Conservation (phyloP, 495 filamentous ascomycete species). For the Talaromyces adpressus region DNA sequence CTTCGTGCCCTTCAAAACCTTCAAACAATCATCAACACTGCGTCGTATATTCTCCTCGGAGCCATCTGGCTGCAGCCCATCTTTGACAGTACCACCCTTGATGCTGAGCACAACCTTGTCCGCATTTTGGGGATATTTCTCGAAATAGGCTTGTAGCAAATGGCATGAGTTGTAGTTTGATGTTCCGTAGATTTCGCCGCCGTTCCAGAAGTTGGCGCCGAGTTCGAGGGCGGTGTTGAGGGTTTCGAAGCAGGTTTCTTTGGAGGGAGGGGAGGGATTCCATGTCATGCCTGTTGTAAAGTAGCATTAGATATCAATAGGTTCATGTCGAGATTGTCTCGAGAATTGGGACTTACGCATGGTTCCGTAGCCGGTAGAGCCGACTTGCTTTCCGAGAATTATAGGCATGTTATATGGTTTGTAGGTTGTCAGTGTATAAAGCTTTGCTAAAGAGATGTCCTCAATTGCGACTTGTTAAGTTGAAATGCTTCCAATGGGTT, state of each 20-base stretch:
- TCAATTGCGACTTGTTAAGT: not conserved
- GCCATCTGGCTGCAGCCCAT: slow-evolving; percentile 41
- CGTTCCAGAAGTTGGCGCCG: slow-evolving; percentile 75
- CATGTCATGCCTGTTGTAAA: slow-evolving; percentile 80
- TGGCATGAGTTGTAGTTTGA: slow-evolving; percentile 58
- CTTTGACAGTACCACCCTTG: slow-evolving; percentile 44
- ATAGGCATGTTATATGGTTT: slow-evolving; percentile 24
- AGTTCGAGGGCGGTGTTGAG: slow-evolving; percentile 58
- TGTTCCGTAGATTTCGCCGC: slow-evolving; percentile 72
- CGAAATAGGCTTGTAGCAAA: slow-evolving; percentile 53
- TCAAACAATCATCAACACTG: slow-evolving; percentile 57
- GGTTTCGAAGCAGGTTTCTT: slow-evolving; percentile 59
- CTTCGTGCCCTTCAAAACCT: slow-evolving; percentile 62
- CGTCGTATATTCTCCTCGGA: slow-evolving; percentile 55
- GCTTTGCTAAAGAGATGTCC: too few relatives aligned
- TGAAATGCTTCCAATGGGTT: not conserved
- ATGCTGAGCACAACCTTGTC: slow-evolving; percentile 52
- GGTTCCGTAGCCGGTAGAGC: slow-evolving; percentile 39
- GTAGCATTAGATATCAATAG: too few relatives aligned
- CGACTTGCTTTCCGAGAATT: slow-evolving; percentile 36
- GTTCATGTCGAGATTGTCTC: too few relatives aligned
- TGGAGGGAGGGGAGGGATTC: slow-evolving; percentile 48
- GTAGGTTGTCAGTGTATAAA: not conserved
- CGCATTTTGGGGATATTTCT: slow-evolving; percentile 52
- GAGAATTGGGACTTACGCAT: slow-evolving; percentile 43